Conservation (phyloP, 768 basidiomycete species). For the Leccinum arenicola region DNA sequence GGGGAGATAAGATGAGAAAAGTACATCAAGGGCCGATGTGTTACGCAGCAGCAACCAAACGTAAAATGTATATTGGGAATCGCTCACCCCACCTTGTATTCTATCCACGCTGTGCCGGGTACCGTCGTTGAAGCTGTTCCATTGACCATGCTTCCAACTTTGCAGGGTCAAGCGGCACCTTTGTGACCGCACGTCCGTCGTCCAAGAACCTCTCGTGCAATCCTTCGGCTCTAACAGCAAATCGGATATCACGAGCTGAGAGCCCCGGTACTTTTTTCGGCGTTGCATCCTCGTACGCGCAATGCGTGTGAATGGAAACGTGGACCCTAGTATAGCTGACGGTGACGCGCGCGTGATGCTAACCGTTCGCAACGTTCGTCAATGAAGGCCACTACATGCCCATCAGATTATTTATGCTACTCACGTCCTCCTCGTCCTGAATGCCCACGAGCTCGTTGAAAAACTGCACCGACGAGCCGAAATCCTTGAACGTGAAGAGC, state of each 20-base stretch:
- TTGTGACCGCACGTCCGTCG: slow-evolving; percentile 22
- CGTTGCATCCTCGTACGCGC: slow-evolving; percentile 19
- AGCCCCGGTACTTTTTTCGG: slow-evolving; percentile 37
- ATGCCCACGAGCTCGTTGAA: slow-evolving; percentile 27
- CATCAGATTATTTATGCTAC: slow-evolving; percentile 6
- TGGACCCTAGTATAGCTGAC: slow-evolving; percentile 24
- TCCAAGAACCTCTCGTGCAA: slow-evolving; percentile 26
- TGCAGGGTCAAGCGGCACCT: slow-evolving; percentile 13
- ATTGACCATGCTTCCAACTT: slow-evolving; percentile 23
- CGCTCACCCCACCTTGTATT: not conserved
- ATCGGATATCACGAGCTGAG: slow-evolving; percentile 49
- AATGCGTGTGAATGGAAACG: slow-evolving; percentile 27
- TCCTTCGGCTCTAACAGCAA: slow-evolving; percentile 44
- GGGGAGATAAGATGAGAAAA: slow-evolving; percentile 16
- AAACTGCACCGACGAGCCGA: slow-evolving; percentile 25
- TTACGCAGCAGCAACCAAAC: slow-evolving; percentile 1
- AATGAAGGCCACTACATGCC: not conserved
- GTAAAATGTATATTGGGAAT: not conserved
- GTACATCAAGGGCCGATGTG: not conserved
- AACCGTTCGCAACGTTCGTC: not conserved
- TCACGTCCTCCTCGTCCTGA: slow-evolving; percentile 32
- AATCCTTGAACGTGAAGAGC: slow-evolving; percentile 27
- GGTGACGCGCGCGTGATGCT: slow-evolving; percentile 34
- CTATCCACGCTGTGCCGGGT: slow-evolving; percentile 6
- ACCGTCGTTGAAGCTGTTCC: slow-evolving; percentile 22